A percentile compares a stretch with the other conserved stretches of the same genome.
phyloP scores from a whole-genome alignment of 768 basidiomycete species.

The Hericium alpestre region DNA sequence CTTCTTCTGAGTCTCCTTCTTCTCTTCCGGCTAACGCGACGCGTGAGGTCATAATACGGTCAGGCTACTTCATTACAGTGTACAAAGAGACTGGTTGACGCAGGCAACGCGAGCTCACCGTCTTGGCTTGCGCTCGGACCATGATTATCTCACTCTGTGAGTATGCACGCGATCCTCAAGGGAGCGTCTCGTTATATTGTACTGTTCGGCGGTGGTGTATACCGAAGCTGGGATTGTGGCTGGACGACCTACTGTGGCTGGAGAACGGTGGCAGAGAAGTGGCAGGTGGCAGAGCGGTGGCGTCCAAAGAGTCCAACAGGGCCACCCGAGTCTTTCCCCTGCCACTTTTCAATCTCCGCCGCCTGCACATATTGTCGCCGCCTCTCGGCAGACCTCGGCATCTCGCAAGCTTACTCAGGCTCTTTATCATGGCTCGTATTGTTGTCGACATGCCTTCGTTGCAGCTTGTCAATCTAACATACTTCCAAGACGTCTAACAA shows the following conservation, averaged over 20 bases:
- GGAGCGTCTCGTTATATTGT: constrained; percentile 3
- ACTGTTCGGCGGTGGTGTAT: not conserved
- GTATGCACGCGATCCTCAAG: not conserved
- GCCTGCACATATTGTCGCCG: no score
- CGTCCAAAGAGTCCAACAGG: not conserved
- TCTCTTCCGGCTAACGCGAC: constrained; percentile 27
- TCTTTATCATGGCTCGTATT: not conserved
- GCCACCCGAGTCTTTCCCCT: not conserved
- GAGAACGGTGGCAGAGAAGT: constrained; percentile 9
- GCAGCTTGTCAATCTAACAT: not conserved
- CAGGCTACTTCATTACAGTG: constrained; percentile 7
- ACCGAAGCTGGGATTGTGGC: not conserved
- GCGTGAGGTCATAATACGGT: constrained; percentile 9
- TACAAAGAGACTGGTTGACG: constrained; percentile 19
- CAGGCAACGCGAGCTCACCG: constrained; percentile 22
- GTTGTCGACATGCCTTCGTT: no score
- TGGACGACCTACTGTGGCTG: constrained; percentile 8
- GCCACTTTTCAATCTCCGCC: not conserved
- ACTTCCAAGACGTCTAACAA: not conserved
- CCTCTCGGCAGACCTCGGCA: not conserved
- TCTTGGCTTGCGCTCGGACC: constrained; percentile 18
- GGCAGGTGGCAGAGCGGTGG: constrained; percentile 15
- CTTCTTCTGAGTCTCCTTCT: constrained; percentile 32
- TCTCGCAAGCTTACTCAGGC: not conserved
- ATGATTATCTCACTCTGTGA: constrained; percentile 8